Percentiles rank a stretch among this genome's conserved stretches.
These are phyloP conservation scores for Hemileia vastatrix DNA, from an alignment of 1,284 basidiomycete genomes.

Conservation along the genomic window DNA sequence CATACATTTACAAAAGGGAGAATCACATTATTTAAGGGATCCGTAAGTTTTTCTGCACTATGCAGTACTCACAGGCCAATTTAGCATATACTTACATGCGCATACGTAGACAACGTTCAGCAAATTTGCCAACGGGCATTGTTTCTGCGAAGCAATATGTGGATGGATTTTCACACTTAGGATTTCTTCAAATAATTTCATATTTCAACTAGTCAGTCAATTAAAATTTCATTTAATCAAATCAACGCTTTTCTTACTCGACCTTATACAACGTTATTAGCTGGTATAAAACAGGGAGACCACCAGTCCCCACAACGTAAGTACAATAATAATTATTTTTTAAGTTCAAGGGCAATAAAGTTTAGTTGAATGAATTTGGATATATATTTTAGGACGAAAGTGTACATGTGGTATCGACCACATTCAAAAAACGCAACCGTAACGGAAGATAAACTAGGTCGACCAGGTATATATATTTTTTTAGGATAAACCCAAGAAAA, in stretches of 20 bases:
- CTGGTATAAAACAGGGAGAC: conserved; percentile 20
- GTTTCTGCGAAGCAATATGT: conserved; percentile 20
- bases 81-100: no score
- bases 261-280: conserved; percentile 4
- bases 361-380: no score
- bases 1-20: conserved; percentile 11
- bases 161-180: conserved; percentile 13
- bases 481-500: background rate
- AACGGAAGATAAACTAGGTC: conserved; percentile 1
- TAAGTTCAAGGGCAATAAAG: no score
- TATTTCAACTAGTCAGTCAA: conserved; percentile 21
- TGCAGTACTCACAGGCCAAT: no score
- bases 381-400: conserved; percentile 18
- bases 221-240: background rate
- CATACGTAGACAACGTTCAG: conserved; percentile 8
- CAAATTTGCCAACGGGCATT: conserved; percentile 10
- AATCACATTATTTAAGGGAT: conserved; percentile 20
- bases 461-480: conserved; percentile 6
- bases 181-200: conserved; percentile 12
- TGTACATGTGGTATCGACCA: conserved; percentile 21
- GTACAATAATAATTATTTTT: background rate
- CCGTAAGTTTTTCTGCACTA: no score
- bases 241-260: background rate
- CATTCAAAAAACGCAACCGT: conserved; percentile 7
- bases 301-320: conserved; percentile 8